These are phyloP conservation scores for Cercospora janseana DNA, from an alignment of 2,329 filamentous ascomycete genomes.

Conservation along the genomic window DNA sequence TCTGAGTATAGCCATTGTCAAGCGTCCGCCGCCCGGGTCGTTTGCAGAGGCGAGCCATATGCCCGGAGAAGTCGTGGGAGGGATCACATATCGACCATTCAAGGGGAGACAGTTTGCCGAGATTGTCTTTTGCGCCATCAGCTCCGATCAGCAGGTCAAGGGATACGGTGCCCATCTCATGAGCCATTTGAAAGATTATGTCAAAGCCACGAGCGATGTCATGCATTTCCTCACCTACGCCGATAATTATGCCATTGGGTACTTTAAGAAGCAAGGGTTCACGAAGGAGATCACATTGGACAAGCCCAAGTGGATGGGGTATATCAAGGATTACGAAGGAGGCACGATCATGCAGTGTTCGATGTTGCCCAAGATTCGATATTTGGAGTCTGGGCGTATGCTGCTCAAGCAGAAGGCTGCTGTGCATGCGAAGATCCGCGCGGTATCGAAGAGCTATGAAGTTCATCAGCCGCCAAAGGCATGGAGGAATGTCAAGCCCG, in stretches of 20 bases:
- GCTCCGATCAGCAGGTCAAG: slow-evolving; percentile 96
- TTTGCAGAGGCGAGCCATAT: slow-evolving; percentile 32
- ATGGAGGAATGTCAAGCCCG: slow-evolving; percentile 65
- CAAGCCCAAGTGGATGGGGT: slow-evolving; percentile 93
- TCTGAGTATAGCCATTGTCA: slow-evolving; percentile 93
- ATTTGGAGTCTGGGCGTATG: slow-evolving; percentile 90
- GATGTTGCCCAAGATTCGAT: slow-evolving; percentile 92
- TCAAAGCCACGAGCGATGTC: slow-evolving; percentile 91
- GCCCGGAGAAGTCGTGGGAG: slow-evolving; percentile 55
- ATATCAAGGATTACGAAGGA: slow-evolving; percentile 99
- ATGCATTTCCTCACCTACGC: slow-evolving; percentile 99
- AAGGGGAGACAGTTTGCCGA: slow-evolving; percentile 90
- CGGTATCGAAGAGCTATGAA: slow-evolving; percentile 83
- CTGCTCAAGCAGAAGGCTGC: slow-evolving; percentile 95
- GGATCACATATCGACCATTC: slow-evolving; percentile 95
- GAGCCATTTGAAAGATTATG: slow-evolving; percentile 96
- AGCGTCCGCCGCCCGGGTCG: slow-evolving; percentile 67
- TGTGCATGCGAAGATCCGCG: slow-evolving; percentile 90
- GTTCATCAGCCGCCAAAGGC: slow-evolving; percentile 80
- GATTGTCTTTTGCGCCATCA: slow-evolving; percentile 98
- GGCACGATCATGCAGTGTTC: slow-evolving; percentile 99
- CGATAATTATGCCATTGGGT: slow-evolving; percentile 97
- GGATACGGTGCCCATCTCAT: slow-evolving; percentile 97
- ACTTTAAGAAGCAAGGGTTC: slow-evolving; percentile 99
- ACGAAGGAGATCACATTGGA: slow-evolving; percentile 97